Conservation (phyloP, 805 yeast genomes). For the Wickerhamiella siamensis region DNA sequence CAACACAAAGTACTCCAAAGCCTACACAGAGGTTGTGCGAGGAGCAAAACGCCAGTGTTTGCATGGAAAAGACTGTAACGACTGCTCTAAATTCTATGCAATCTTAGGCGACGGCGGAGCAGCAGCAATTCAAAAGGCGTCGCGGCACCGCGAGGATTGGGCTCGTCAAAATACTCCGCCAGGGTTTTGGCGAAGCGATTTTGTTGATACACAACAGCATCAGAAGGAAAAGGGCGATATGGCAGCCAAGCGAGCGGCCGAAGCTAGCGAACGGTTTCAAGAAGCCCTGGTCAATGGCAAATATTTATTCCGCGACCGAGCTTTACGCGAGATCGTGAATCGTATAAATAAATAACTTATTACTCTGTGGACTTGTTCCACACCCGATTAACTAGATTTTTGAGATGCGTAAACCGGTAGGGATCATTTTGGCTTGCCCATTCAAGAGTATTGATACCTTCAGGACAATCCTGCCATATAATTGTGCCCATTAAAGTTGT, state of each 20-base stretch:
- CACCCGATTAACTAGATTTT: no score
- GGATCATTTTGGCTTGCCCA: background rate
- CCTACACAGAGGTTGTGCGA: constrained; percentile 26
- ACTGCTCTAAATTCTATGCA: constrained; percentile 19
- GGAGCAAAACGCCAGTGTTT: constrained; percentile 24
- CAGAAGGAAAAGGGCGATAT: constrained; percentile 27
- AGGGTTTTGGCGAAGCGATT: constrained; percentile 45
- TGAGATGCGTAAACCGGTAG: no score
- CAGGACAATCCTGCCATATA: no score
- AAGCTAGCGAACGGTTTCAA: constrained; percentile 13
- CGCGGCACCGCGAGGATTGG: constrained; percentile 22
- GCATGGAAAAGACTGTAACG: constrained; percentile 26
- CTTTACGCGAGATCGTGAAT: constrained; percentile 4
- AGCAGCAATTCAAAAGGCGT: constrained; percentile 9
- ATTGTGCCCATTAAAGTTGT: background rate
- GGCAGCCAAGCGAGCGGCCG: constrained; percentile 22
- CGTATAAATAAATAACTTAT: background rate
- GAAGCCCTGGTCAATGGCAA: constrained; percentile 8
- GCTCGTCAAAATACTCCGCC: constrained; percentile 37
- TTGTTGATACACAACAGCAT: constrained; percentile 43
- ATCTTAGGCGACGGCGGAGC: constrained; percentile 2
- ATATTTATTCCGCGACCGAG: constrained; percentile 8
- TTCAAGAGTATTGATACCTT: background rate
- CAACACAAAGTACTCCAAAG: constrained; percentile 19
- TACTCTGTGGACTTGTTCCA: background rate